Evolutionary conservation across 768 basidiomycete genomes (phyloP).

Genomic region (Tylopilus balloui): DNA sequence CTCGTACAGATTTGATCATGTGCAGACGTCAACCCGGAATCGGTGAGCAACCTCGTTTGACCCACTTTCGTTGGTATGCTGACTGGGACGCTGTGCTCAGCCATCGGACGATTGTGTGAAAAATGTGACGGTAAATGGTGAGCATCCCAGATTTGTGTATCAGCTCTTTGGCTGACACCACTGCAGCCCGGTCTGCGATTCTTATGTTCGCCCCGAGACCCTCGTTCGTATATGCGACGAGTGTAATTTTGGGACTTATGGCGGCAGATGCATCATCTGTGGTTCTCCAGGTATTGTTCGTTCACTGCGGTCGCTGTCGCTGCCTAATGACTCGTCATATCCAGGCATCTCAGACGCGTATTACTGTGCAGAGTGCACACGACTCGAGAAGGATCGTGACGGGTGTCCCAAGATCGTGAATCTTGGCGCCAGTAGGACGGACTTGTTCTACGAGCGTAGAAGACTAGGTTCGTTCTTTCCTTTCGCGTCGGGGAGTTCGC

Average conservation of each 20-base stretch:
- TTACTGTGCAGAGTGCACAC: constrained; percentile 97
- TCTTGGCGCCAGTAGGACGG: constrained; percentile 89
- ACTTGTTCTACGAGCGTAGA: constrained; percentile 87
- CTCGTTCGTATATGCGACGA: constrained; percentile 98
- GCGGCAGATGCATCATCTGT: constrained; percentile 97
- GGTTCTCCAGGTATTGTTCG: constrained; percentile 76
- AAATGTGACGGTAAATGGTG: constrained; percentile 99
- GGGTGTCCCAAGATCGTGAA: constrained; percentile 99
- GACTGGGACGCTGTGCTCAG: constrained; percentile 37
- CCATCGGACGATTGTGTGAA: constrained; percentile 96
- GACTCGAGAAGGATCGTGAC: constrained; percentile 95
- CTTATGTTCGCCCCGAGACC: constrained; percentile 97
- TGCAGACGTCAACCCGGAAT: constrained; percentile 97
- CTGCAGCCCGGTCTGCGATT: constrained; percentile 92
- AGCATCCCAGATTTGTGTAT: constrained; percentile 20
- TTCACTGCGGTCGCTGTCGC: not conserved
- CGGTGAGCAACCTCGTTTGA: constrained; percentile 45
- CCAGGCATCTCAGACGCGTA: constrained; percentile 97
- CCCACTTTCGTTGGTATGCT: constrained; percentile 1
- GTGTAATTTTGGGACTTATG: constrained; percentile 98
- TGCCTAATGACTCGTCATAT: not conserved
- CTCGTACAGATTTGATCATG: constrained; percentile 84
- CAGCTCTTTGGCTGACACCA: not conserved
- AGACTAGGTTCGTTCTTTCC: constrained; percentile 56
- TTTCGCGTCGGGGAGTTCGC: not conserved